A percentile compares a stretch with the other conserved stretches of the same genome.
These are phyloP conservation scores for Neopestalotiopsis rosae DNA, from an alignment of 2,329 filamentous ascomycete species.

Conservation along the genomic window DNA sequence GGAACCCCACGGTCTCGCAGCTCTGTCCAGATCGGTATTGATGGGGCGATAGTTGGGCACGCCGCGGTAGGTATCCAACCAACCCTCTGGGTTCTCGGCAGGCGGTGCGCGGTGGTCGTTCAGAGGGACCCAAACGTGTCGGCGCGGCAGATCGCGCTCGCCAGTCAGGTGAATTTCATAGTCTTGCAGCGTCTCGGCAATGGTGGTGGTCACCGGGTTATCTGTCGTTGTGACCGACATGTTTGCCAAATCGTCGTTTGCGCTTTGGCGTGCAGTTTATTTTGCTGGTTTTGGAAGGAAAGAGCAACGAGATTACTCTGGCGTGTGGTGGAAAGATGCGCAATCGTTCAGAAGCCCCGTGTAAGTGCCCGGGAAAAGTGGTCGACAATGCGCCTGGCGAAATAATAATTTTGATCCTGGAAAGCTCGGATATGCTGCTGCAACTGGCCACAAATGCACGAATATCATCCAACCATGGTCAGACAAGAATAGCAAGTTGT, in stretches of 20 bases:
- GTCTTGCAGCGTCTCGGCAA: constrained; percentile 31
- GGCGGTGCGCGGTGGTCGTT: constrained; percentile 25
- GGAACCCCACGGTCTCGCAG: constrained; percentile 30
- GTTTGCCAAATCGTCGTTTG: not conserved
- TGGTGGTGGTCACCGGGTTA: constrained; percentile 27
- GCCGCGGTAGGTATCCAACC: constrained; percentile 30
- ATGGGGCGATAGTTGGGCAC: constrained; percentile 35
- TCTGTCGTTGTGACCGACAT: constrained; percentile 32
- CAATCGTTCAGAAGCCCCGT: not conserved
- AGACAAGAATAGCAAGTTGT: not conserved
- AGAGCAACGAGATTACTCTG: not conserved
- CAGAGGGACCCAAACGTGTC: constrained; percentile 25
- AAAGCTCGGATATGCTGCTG: not conserved
- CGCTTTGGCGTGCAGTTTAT: not conserved
- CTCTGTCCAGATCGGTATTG: constrained; percentile 30
- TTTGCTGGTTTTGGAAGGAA: not conserved
- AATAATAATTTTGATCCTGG: not conserved
- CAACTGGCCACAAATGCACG: not conserved
- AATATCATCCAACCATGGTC: not conserved
- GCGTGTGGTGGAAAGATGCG: not conserved
- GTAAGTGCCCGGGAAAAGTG: not conserved
- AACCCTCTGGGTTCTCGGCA: constrained; percentile 31
- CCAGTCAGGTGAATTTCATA: constrained; percentile 34
- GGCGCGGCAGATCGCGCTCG: constrained; percentile 20
- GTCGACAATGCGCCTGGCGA: not conserved